Evolutionary conservation across 257 asterid genomes (phyloP), one percentile per base, ranked within the genome.

Genomic region (Gentiana dahurica): DNA sequence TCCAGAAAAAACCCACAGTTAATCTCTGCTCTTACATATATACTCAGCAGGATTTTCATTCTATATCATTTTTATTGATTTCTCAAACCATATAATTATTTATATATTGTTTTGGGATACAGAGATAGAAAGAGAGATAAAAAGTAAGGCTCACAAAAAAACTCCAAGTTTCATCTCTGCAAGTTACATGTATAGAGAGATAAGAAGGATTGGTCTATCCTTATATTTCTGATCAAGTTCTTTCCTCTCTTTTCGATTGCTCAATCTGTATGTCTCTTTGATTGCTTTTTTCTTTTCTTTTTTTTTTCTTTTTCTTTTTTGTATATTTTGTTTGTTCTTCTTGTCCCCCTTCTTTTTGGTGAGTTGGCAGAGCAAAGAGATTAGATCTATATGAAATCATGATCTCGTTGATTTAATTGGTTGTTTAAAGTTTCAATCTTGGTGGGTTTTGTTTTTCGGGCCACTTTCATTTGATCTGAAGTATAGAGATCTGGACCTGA

Each of bases 251-350:
- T 61, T 49, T 76, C 65, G 66, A 79, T 83, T 74, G 77, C 74
- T 86, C 85, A 75, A 75, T 69, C 65, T 72, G 95, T 84, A 83
- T 86, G 97, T 76, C 41, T 24, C 24, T 24, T 24, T 24, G 55
- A 49, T 59, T 11, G 37, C 54, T 56, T 33, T 37, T n/a, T 69
- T 6, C 1, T 1, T 13, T 35, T 33, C 36, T 34, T 45, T 12
- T 45, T 36, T 37, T 12, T 13, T 46, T 45, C 24, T 56, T 11
- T 9, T 33, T 10, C 53, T 43, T 39, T 12, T 57, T 34, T 7
- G 6, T 2, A 41, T 5, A 2, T 2, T 62, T 51, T 38, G 47
- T 74, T 58, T 12, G 36, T 58, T 54, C 49, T 9, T 58, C 46
- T 52, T 68, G 58, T 24, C 24, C 45, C 2, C 1, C 58, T 62